Evolutionary conservation across 192 early-diverging fungal genomes (phyloP).

Genomic region (Chytriomyces sp.): DNA sequence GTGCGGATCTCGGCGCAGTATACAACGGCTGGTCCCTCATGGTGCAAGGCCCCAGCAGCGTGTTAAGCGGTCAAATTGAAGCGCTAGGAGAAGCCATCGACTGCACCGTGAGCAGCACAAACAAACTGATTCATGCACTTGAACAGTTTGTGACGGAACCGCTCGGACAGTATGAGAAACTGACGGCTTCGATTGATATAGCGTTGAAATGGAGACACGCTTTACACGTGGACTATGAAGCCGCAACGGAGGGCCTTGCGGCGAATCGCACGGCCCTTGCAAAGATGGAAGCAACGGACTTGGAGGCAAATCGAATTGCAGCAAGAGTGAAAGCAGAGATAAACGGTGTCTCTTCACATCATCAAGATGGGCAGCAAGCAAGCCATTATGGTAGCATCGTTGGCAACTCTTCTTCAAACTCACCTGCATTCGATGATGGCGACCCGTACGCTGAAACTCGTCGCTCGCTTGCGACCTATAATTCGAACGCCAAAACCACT

Average conservation of each 20-base stretch:
- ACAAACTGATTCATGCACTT: slow-evolving; percentile 67
- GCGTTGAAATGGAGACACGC: slow-evolving; percentile 84
- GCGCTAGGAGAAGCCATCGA: slow-evolving; percentile 90
- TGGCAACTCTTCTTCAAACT: background rate
- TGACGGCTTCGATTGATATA: slow-evolving; percentile 81
- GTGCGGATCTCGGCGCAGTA: slow-evolving; percentile 86
- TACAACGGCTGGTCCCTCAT: slow-evolving; percentile 96
- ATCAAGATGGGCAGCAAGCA: background rate
- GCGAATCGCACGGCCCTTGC: slow-evolving; percentile 38
- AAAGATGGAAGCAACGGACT: slow-evolving; percentile 53
- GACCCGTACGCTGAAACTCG: slow-evolving; percentile 17
- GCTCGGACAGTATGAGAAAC: slow-evolving; percentile 89
- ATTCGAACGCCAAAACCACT: slow-evolving; percentile 33
- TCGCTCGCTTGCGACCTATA: background rate
- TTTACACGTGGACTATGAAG: slow-evolving; percentile 73
- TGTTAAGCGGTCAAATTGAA: slow-evolving; percentile 84
- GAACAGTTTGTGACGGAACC: slow-evolving; percentile 84
- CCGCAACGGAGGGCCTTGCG: slow-evolving; percentile 46
- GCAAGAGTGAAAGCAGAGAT: slow-evolving; percentile 79
- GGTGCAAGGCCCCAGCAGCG: slow-evolving; percentile 52
- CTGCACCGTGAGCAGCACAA: slow-evolving; percentile 75
- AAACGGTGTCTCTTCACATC: background rate
- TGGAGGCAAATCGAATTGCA: slow-evolving; percentile 74
- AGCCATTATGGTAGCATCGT: slow-evolving; percentile 1
- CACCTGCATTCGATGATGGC: slow-evolving; percentile 32